Evolutionary conservation across 1,284 basidiomycete genomes (phyloP).

Genomic region (Trichosporon ovoides): DNA sequence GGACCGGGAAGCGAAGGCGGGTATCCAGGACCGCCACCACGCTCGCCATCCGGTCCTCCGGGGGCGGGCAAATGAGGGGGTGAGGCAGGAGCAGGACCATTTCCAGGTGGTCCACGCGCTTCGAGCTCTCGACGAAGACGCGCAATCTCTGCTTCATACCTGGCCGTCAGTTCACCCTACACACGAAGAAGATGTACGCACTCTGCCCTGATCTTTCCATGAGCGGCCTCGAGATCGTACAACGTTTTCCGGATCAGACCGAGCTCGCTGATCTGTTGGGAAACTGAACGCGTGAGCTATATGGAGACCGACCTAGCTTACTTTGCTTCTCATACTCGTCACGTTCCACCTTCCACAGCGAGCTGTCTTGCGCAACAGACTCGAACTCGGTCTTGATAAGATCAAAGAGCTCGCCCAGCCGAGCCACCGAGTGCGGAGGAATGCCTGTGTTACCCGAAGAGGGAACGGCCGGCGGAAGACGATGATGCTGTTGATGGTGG

Average conservation of each 20-base stretch:
- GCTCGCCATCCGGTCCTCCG: conserved; percentile 15
- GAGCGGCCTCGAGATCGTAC: conserved; percentile 70
- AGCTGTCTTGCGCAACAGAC: conserved; percentile 63
- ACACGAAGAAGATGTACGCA: conserved; percentile 31
- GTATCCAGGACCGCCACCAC: not conserved
- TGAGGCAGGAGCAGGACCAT: conserved; percentile 13
- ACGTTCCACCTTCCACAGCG: conserved; percentile 65
- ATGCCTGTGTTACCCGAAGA: conserved; percentile 24
- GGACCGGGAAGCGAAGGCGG: conserved; percentile 26
- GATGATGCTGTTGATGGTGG: conserved; percentile 36
- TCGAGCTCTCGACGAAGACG: conserved; percentile 64
- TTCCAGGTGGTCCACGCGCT: conserved; percentile 41
- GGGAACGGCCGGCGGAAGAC: conserved; percentile 33
- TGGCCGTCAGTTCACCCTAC: conserved; percentile 19
- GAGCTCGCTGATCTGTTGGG: conserved; percentile 65
- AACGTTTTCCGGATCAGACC: conserved; percentile 67
- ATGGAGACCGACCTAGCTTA: conserved; percentile 50
- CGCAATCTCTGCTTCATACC: conserved; percentile 66
- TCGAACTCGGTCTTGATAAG: conserved; percentile 83
- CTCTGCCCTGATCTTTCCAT: conserved; percentile 64
- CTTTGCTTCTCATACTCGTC: conserved; percentile 88
- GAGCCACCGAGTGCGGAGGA: conserved; percentile 22
- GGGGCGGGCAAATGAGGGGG: conserved; percentile 27
- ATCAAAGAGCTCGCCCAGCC: conserved; percentile 76
- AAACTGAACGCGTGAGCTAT: conserved; percentile 52